Percentiles rank a stretch among this genome's conserved stretches.
Conservation (phyloP, 192 early-diverging fungal genomes). For the Helicostylum pulchrum region DNA sequence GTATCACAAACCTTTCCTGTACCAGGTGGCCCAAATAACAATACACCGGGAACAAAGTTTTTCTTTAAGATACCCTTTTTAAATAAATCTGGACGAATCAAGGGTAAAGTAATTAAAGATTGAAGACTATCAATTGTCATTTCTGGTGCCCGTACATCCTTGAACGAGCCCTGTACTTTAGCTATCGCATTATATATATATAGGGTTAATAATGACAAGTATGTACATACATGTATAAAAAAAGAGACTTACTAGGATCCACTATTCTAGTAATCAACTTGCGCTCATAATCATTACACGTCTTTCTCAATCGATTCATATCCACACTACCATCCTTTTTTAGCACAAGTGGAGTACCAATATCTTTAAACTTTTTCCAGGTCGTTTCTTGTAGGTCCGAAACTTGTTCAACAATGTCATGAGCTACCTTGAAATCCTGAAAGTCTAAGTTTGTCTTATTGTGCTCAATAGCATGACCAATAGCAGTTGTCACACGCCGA, state of each 20-base stretch:
- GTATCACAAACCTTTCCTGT: constrained; percentile 61
- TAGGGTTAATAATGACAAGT: too few species aligned
- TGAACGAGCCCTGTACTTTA: constrained; percentile 57
- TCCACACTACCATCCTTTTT: constrained; percentile 5
- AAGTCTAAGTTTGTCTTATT: constrained; percentile 16
- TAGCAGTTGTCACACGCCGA: constrained; percentile 44
- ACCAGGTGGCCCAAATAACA: constrained; percentile 86
- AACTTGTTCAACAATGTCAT: constrained; percentile 30
- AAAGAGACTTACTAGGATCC: constrained; percentile 57
- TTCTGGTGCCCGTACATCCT: constrained; percentile 70
- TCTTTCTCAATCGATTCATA: constrained; percentile 28
- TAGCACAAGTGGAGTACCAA: neutral
- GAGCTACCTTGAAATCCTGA: constrained; percentile 20
- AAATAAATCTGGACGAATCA: constrained; percentile 76
- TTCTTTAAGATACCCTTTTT: constrained; percentile 64
- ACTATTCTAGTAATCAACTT: constrained; percentile 77
- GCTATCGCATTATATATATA: constrained; percentile 22
- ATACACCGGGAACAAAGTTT: constrained; percentile 69
- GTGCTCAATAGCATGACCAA: constrained; percentile 37
- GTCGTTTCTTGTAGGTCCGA: constrained; percentile 10
- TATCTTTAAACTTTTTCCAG: constrained; percentile 1
- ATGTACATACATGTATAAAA: neutral
- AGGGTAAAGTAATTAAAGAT: constrained; percentile 75
- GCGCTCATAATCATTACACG: constrained; percentile 68
- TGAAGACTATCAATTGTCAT: constrained; percentile 85